Evolutionary conservation across 768 basidiomycete genomes (phyloP).

Genomic region (Boletus barrowsii): DNA sequence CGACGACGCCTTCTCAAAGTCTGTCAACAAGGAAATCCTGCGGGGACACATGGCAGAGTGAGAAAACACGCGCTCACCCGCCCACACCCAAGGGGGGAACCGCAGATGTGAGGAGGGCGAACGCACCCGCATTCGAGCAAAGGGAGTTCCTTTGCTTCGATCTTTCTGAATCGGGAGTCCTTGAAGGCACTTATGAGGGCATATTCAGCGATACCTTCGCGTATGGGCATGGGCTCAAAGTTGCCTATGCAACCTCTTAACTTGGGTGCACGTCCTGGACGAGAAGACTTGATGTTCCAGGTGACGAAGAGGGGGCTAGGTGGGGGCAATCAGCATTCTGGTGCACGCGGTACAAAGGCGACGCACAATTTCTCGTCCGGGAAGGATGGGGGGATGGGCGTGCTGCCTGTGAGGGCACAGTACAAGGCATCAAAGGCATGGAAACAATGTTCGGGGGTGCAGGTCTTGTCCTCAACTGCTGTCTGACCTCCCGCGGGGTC

Average conservation of each 20-base stretch:
- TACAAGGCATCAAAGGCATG: constrained; percentile 80
- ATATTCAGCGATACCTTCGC: constrained; percentile 81
- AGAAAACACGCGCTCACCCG: background rate
- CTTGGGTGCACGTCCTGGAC: constrained; percentile 55
- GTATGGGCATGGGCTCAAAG: constrained; percentile 74
- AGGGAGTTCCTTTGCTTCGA: constrained; percentile 73
- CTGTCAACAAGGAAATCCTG: constrained; percentile 89
- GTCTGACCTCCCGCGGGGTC: constrained; percentile 42
- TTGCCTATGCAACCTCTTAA: constrained; percentile 95
- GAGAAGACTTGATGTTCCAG: constrained; percentile 77
- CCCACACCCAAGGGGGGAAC: background rate
- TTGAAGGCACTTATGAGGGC: constrained; percentile 89
- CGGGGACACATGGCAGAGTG: background rate
- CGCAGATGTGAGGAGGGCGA: background rate
- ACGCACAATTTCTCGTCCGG: constrained; percentile 76
- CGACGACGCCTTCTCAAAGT: constrained; percentile 80
- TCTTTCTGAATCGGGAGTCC: constrained; percentile 81
- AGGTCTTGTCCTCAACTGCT: constrained; percentile 45
- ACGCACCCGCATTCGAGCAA: constrained; percentile 85
- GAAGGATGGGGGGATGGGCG: constrained; percentile 61
- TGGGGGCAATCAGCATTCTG: constrained; percentile 2
- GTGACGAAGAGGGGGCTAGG: constrained; percentile 85
- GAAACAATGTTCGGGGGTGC: constrained; percentile 74
- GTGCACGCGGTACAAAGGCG: constrained; percentile 21
- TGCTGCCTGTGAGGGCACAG: constrained; percentile 58